A percentile compares a stretch with the other conserved stretches of the same genome.
Evolutionary conservation across 257 asterid species (phyloP).

Genomic region (Fraxinus cuspidata): DNA sequence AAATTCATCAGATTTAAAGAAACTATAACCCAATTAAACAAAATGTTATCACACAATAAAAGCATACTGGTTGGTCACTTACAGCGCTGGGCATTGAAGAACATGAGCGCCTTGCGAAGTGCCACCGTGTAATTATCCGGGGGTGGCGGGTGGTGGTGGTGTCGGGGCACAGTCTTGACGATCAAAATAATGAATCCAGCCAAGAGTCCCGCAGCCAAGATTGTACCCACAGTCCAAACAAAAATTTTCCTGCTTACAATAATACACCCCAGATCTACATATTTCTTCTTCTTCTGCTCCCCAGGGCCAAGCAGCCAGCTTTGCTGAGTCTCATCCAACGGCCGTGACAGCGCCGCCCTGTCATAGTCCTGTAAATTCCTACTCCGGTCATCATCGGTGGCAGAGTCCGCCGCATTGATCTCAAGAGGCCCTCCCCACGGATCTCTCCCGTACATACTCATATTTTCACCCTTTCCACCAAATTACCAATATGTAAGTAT

Average conservation of each 20-base stretch:
- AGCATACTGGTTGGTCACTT: constrained; percentile 31
- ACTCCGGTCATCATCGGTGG: constrained; percentile 97
- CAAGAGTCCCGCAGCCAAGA: constrained; percentile 68
- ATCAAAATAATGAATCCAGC: constrained; percentile 72
- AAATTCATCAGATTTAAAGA: neutral
- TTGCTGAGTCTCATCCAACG: constrained; percentile 93
- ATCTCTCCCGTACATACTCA: constrained; percentile 85
- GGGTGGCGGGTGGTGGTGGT: constrained; percentile 68
- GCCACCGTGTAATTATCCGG: constrained; percentile 92
- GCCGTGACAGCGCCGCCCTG: constrained; percentile 93
- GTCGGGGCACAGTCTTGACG: constrained; percentile 81
- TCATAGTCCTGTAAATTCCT: constrained; percentile 83
- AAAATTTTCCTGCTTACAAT: constrained; percentile 87
- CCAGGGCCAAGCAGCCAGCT: constrained; percentile 96
- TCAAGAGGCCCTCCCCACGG: constrained; percentile 99
- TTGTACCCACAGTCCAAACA: constrained; percentile 74
- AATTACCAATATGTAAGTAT: neutral
- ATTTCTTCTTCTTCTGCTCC: constrained; percentile 95
- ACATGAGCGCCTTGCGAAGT: constrained; percentile 84
- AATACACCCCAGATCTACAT: constrained; percentile 96
- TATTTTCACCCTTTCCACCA: neutral
- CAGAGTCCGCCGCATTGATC: constrained; percentile 85
- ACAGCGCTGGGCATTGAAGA: constrained; percentile 94
- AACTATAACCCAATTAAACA: neutral
- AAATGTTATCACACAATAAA: neutral